Evolutionary conservation across 2,329 filamentous ascomycete genomes (phyloP).

Genomic region (Fusarium pilosicola): DNA sequence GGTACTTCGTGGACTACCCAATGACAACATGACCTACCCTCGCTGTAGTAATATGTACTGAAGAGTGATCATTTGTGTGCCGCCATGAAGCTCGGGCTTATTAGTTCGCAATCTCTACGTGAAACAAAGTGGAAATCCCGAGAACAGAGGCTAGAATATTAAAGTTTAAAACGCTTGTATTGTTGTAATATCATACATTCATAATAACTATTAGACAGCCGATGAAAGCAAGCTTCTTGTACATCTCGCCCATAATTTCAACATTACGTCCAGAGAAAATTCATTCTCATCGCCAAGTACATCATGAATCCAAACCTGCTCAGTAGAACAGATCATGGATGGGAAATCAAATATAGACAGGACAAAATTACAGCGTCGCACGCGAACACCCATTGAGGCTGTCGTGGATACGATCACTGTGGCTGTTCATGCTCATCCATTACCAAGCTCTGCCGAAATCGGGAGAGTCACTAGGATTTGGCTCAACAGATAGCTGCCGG

Average conservation of each 20-base stretch:
- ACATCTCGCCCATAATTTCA: not conserved
- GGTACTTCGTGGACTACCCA: not conserved
- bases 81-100: not conserved
- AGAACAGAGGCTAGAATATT: not conserved
- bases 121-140: not conserved
- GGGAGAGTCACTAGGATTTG: not conserved
- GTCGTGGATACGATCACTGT: not conserved
- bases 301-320: constrained; percentile 16
- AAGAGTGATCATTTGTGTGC: not conserved
- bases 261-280: constrained; percentile 6
- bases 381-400: not conserved
- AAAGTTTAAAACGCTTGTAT: not conserved
- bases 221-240: not conserved
- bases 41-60: not conserved
- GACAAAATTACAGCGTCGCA: constrained; percentile 7
- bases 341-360: constrained; percentile 9
- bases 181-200: constrained; percentile 28
- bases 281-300: not conserved
- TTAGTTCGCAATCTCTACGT: not conserved
- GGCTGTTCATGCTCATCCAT: not conserved
- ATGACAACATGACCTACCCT: not conserved
- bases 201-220: constrained; percentile 25
- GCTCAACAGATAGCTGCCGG: not conserved
- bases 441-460: not conserved
- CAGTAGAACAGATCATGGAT: not conserved